Evolutionary conservation across 2,329 filamentous ascomycete genomes (phyloP).

Genomic region (Aspergillus pseudonomiae): DNA sequence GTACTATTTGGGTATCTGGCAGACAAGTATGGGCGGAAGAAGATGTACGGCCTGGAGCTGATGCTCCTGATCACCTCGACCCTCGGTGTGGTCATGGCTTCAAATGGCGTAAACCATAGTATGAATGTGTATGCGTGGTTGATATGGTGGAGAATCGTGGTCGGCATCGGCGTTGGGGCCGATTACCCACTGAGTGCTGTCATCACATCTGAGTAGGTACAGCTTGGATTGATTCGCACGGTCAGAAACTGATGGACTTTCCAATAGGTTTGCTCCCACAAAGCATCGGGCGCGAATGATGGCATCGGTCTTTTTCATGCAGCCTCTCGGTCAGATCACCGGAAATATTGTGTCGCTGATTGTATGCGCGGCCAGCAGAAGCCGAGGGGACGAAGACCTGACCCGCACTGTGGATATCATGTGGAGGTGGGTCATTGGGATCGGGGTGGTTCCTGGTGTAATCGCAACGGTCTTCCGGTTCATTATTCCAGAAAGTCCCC

Average conservation of each 20-base stretch:
- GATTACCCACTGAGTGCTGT: conserved; percentile 70
- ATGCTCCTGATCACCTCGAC: conserved; percentile 51
- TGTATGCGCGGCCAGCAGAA: conserved; percentile 38
- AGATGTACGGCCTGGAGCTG: conserved; percentile 56
- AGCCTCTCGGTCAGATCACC: conserved; percentile 67
- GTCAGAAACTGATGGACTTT: background rate
- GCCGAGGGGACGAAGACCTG: conserved; percentile 30
- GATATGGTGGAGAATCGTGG: conserved; percentile 52
- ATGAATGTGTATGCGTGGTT: conserved; percentile 52
- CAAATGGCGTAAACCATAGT: conserved; percentile 44
- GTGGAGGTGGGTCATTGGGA: conserved; percentile 69
- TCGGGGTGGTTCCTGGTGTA: conserved; percentile 65
- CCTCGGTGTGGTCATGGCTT: conserved; percentile 51
- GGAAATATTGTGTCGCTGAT: conserved; percentile 64
- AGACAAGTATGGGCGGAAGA: conserved; percentile 52
- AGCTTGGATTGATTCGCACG: background rate
- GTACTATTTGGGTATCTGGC: conserved; percentile 52
- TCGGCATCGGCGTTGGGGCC: conserved; percentile 63
- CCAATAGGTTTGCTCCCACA: conserved; percentile 53
- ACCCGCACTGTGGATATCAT: conserved; percentile 58
- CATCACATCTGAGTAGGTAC: conserved; percentile 66
- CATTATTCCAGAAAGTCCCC: conserved; percentile 66
- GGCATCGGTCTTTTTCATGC: conserved; percentile 69
- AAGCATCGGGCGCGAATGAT: conserved; percentile 69
- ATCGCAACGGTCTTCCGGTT: conserved; percentile 68